Evolutionary conservation across 179 eudicot genomes (phyloP).

Genomic region (Heliamphora pulchella): DNA sequence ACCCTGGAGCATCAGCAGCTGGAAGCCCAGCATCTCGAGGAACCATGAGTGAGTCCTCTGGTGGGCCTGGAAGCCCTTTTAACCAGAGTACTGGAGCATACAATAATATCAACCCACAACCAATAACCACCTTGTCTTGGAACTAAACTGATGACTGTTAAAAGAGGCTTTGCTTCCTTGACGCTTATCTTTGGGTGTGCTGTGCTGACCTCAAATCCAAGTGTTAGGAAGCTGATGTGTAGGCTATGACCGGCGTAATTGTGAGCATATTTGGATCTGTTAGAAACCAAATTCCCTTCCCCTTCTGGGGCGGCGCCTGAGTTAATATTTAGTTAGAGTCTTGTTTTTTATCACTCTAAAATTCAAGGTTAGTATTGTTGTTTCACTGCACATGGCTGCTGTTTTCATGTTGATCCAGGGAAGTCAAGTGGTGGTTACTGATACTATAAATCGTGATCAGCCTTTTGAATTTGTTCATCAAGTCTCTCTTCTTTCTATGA

Average conservation of each 20-base stretch:
- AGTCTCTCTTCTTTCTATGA: background rate
- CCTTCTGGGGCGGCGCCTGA: background rate
- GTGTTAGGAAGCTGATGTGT: conserved; percentile 1
- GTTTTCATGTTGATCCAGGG: background rate
- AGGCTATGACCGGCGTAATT: background rate
- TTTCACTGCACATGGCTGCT: background rate
- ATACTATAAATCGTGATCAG: background rate
- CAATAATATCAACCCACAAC: conserved; percentile 13
- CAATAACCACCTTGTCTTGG: conserved; percentile 7
- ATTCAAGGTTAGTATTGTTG: background rate
- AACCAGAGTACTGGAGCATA: conserved; percentile 28
- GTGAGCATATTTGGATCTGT: background rate
- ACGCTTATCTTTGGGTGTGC: background rate
- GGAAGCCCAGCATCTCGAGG: conserved; percentile 46
- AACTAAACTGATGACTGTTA: background rate
- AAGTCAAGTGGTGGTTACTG: background rate
- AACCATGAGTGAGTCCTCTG: conserved; percentile 48
- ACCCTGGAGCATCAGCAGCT: conserved; percentile 30
- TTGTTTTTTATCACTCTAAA: background rate
- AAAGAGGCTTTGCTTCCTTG: background rate
- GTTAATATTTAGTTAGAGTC: background rate
- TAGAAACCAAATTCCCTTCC: background rate
- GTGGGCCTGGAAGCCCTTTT: conserved; percentile 34
- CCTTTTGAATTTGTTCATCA: background rate
- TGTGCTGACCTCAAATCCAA: background rate